Evolutionary conservation across 331 rosid genomes (phyloP), one percentile per base, ranked within the genome.

Genomic region (Cydonia oblonga): DNA sequence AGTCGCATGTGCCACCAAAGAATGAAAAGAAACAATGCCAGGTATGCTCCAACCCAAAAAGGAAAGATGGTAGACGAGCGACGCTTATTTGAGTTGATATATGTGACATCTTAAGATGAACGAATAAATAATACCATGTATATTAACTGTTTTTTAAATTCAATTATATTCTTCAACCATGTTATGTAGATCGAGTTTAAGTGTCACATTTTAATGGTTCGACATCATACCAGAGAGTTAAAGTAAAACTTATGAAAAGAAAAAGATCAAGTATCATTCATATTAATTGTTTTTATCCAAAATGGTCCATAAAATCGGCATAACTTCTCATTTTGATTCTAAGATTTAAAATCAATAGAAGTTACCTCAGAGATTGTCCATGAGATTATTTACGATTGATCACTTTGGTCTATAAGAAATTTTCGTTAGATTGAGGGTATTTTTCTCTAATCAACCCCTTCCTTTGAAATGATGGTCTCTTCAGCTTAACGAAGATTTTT

Each of bases 221-320:
- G 22, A 18, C 56, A 51, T 51, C 22, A 51, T 51, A 7, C 22
- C 3, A 51, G 10, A 16, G 20, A 51, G 54, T 49, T 49, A 49
- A 40, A 49, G 7, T 49, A 18, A 49, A 49, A 49, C 3, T 7
- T 49, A 49, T 6, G 56, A 18, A 49, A 49, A 49, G n/a, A 2
- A 49, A 49, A 49, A 1, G 2, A 49, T 49, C 0, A 1, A 49
- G 20, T 18, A 49, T 9, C 10, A 49, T 49, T 18, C 22, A 3
- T 3, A 6, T 49, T 22, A 49, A 49, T 49, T 49, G 9, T 49
- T 49, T 46, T 16, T 38, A 38, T 38, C 3, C 3, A 35, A 35
- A 35, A 35, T 35, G 12, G 2, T 35, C 1, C 0, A 0, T 35
- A 3, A 35, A 3, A 9, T 35, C 9, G 0, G 0, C 4, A 0